These are phyloP conservation scores for Gryganskiella cystojenkinii DNA, from an alignment of 192 early-diverging fungal species.

Conservation along the genomic window DNA sequence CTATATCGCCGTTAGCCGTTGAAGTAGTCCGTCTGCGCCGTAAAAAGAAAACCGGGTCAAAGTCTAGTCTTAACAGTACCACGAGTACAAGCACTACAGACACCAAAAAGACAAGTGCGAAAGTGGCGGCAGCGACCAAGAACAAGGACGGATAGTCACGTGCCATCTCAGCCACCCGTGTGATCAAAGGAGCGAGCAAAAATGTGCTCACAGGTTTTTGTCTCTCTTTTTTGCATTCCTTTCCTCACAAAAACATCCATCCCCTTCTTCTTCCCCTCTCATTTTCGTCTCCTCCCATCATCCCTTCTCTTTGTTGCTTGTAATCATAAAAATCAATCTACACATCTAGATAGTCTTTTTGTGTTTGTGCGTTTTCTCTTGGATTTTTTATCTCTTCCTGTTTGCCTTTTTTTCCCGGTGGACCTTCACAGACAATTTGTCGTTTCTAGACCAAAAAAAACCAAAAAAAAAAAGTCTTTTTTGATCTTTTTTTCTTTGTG, in stretches of 20 bases:
- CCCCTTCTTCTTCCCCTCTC: not conserved
- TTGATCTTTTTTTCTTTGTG: no score
- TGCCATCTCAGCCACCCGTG: not conserved
- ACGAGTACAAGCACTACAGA: conserved; percentile 18
- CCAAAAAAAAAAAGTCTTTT: no score
- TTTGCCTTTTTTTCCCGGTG: no score
- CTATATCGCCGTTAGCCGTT: conserved; percentile 12
- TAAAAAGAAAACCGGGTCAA: conserved; percentile 33
- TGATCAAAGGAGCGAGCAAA: not conserved
- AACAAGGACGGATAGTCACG: not conserved
- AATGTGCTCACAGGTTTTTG: not conserved
- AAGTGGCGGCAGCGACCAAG: conserved; percentile 5
- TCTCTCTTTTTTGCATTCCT: not conserved
- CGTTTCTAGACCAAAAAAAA: no score
- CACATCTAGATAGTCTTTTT: no score
- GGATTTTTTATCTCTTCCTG: no score
- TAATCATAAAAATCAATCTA: no score
- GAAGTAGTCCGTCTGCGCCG: conserved; percentile 42
- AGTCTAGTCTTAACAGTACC: conserved; percentile 32
- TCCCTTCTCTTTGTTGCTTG: not conserved
- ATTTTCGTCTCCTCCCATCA: not conserved
- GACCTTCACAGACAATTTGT: no score
- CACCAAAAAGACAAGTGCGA: conserved; percentile 6
- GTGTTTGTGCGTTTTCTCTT: no score
- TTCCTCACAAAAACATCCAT: not conserved